Evolutionary conservation across 73 alveolate genomes (phyloP).

Genomic region (Paramecium pentaurelia): DNA sequence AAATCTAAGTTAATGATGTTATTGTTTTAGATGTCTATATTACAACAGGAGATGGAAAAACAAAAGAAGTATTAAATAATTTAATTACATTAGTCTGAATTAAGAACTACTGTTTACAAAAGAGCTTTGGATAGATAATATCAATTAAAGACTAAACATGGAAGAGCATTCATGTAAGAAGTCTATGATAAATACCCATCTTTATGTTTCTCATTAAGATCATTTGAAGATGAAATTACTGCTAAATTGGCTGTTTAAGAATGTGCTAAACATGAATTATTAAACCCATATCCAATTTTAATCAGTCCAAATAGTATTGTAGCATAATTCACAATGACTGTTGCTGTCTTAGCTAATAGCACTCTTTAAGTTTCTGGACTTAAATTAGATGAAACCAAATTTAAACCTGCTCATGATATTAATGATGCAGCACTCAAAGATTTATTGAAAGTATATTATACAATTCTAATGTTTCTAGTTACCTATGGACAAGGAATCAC

Average conservation of each 20-base stretch:
- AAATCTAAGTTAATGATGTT: constrained; percentile 93
- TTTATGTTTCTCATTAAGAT: constrained; percentile 90
- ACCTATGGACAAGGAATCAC: constrained; percentile 25
- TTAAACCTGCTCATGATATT: constrained; percentile 3
- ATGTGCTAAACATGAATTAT: constrained; percentile 85
- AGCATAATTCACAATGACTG: constrained; percentile 88
- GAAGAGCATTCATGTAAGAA: constrained; percentile 86
- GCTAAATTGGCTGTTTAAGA: constrained; percentile 92
- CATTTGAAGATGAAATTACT: constrained; percentile 85
- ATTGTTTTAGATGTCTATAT: constrained; percentile 82
- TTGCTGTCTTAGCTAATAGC: constrained; percentile 78
- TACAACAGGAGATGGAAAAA: constrained; percentile 94
- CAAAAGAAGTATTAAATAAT: constrained; percentile 65
- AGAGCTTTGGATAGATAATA: constrained; percentile 87
- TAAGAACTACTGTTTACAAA: constrained; percentile 95
- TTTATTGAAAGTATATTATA: neutral
- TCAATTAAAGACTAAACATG: constrained; percentile 71
- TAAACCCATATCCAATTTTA: constrained; percentile 86
- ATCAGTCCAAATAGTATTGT: constrained; percentile 82
- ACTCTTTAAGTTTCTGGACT: constrained; percentile 73
- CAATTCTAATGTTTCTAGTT: neutral
- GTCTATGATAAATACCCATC: constrained; percentile 93
- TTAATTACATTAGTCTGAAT: neutral
- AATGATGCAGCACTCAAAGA: constrained; percentile 13
- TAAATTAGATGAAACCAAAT: constrained; percentile 40